These are phyloP conservation scores for Microbotryum scabiosae DNA, from an alignment of 1,284 basidiomycete genomes.

Conservation along the genomic window DNA sequence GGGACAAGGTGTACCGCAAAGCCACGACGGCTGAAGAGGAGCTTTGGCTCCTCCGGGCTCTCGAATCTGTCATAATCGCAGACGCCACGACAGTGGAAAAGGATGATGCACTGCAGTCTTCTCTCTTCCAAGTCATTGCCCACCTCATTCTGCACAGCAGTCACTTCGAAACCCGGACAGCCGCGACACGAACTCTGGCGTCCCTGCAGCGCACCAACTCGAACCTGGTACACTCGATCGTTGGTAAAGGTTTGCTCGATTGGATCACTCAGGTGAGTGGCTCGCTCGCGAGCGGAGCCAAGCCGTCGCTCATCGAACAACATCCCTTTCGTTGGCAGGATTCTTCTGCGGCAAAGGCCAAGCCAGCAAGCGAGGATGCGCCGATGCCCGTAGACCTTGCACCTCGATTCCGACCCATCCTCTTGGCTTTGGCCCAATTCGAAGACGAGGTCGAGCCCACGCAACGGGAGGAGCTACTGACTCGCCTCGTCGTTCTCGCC, in stretches of 20 bases:
- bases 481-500: conserved; percentile 52
- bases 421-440: conserved; percentile 18
- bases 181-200: conserved; percentile 38
- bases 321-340: background rate
- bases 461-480: conserved; percentile 18
- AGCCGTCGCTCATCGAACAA: no score
- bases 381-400: conserved; percentile 14
- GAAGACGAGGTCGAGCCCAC: background rate
- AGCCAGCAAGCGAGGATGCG: conserved; percentile 11
- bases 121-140: conserved; percentile 55
- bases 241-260: conserved; percentile 47
- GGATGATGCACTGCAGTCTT: conserved; percentile 53
- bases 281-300: no score
- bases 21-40: conserved; percentile 58
- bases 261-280: conserved; percentile 17
- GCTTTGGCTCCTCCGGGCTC: conserved; percentile 65
- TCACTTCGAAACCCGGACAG: conserved; percentile 50
- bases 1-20: conserved; percentile 77
- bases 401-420: conserved; percentile 19
- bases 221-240: conserved; percentile 47
- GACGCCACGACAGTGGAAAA: conserved; percentile 52
- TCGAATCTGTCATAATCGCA: conserved; percentile 49
- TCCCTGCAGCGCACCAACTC: conserved; percentile 43
- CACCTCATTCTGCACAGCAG: conserved; percentile 58
- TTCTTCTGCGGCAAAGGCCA: background rate